Evolutionary conservation across 345 rosid species (phyloP), one percentile per base, ranked within the genome.

Genomic region (Arabis alpina): DNA sequence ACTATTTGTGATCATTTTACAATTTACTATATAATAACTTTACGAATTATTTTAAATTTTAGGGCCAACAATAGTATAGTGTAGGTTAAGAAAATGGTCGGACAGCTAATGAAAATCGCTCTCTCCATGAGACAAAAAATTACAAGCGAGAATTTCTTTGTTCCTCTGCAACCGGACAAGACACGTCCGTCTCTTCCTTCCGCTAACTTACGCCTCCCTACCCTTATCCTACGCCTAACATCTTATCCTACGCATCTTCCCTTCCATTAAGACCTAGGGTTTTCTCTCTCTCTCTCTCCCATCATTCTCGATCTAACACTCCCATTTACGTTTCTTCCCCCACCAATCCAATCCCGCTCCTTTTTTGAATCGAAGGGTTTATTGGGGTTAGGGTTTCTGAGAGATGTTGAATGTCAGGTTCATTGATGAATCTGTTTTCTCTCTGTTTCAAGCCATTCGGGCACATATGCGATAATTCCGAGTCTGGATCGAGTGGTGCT

Each of bases 341-440:
- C 61, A 23, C 54, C 61, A 63, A 65, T 61, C 54, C 61, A 63
- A 65, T 61, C 67, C 73, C 64, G 59, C 62, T 64, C 50, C 64
- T 49, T 53, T 69, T 14, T 34, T 14, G 60, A 60, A 73, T 54
- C 58, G 52, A 62, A 45, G 51, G 76, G 68, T 23, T 60, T 19
- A 19, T 41, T 13, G 63, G 71, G 76, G 37, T 60, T 68, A 53
- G 80, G 80, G 82, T 73, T 66, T 60, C 76, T 78, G 87, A 85
- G 97, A 83, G 80, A 92, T 87, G 95, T 84, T 83, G 92, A 83
- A 90, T 93, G 97, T 90, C 89, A 75, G 89, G 74, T 84, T 82
- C 87, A 79, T 87, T 85, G 80, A 90, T 93, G 97, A 93, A 86
- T 86, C 85, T 93, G 77, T 75, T 93, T 49, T 84, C 93, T 52